Conservation (phyloP, 805 yeast genomes). For the Ogataea degrootiae region DNA sequence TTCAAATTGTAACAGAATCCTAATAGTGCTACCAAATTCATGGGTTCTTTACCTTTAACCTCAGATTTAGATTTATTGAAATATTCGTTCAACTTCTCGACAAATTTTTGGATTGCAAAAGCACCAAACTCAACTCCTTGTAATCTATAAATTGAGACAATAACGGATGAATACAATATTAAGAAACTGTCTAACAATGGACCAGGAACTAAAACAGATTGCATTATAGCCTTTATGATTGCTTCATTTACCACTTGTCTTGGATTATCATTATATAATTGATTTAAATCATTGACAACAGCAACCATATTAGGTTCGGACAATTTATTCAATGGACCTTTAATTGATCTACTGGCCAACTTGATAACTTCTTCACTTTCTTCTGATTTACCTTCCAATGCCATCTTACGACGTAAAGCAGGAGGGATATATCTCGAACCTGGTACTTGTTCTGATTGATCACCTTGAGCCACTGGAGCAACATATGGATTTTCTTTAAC, state of each 20-base stretch:
- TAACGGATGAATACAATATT: conserved; percentile 70
- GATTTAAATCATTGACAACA: conserved; percentile 65
- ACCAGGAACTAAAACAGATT: conserved; percentile 58
- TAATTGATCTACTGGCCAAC: conserved; percentile 59
- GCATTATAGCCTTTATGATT: conserved; percentile 57
- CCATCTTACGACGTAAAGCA: conserved; percentile 59
- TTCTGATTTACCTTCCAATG: conserved; percentile 25
- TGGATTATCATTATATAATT: conserved; percentile 60
- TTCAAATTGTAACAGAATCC: conserved; percentile 77
- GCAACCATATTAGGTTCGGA: conserved; percentile 78
- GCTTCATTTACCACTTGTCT: conserved; percentile 75
- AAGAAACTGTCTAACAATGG: conserved; percentile 74
- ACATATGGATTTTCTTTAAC: conserved; percentile 70
- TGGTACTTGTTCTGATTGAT: conserved; percentile 17
- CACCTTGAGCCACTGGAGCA: conserved; percentile 41
- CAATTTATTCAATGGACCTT: conserved; percentile 82
- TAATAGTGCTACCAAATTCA: conserved; percentile 66
- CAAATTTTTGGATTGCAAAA: conserved; percentile 66
- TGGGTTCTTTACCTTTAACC: conserved; percentile 29
- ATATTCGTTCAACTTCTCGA: conserved; percentile 58
- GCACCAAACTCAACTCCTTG: conserved; percentile 94
- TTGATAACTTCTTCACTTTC: conserved; percentile 43
- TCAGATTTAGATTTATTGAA: conserved; percentile 24
- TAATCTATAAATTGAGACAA: conserved; percentile 66
- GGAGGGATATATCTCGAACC: conserved; percentile 76